Conservation (phyloP, 2,329 filamentous ascomycete genomes). For the Blastomyces silverae region DNA sequence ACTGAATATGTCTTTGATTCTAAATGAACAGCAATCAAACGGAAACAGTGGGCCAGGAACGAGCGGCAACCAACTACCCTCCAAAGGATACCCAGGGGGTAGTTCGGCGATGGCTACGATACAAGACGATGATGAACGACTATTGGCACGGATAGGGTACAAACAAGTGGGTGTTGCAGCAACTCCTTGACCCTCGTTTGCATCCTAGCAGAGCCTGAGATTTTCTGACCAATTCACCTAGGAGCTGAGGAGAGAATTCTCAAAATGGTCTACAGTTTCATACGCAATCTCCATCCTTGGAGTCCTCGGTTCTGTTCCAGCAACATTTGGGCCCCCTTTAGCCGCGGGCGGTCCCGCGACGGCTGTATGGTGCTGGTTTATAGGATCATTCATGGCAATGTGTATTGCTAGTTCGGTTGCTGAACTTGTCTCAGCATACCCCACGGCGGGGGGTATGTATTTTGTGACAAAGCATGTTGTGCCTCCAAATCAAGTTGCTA, state of each 20-base stretch:
- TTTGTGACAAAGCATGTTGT: constrained; percentile 62
- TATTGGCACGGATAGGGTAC: constrained; percentile 57
- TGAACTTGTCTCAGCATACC: constrained; percentile 60
- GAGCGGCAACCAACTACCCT: constrained; percentile 12
- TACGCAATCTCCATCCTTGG: constrained; percentile 61
- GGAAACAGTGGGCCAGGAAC: constrained; percentile 8
- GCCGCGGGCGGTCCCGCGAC: constrained; percentile 56
- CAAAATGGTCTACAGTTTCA: constrained; percentile 59
- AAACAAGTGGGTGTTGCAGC: constrained; percentile 46
- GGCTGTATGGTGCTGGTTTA: constrained; percentile 60
- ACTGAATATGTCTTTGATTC: constrained; percentile 18
- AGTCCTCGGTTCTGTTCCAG: constrained; percentile 58
- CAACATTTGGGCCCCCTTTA: constrained; percentile 55
- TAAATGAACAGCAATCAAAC: constrained; percentile 14
- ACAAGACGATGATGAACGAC: constrained; percentile 53
- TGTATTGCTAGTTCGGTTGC: constrained; percentile 60
- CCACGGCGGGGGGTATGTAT: constrained; percentile 62
- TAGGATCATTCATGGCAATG: constrained; percentile 58
- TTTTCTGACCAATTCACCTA: constrained; percentile 29
- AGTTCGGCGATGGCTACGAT: constrained; percentile 38
- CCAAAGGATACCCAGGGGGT: constrained; percentile 7
- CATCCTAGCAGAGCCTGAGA: background rate
- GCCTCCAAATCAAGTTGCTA: constrained; percentile 53
- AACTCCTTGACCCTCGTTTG: background rate
- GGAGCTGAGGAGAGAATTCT: constrained; percentile 58